phyloP scores from a whole-genome alignment of 805 yeast species.

The Blastobotrys terrestris region DNA sequence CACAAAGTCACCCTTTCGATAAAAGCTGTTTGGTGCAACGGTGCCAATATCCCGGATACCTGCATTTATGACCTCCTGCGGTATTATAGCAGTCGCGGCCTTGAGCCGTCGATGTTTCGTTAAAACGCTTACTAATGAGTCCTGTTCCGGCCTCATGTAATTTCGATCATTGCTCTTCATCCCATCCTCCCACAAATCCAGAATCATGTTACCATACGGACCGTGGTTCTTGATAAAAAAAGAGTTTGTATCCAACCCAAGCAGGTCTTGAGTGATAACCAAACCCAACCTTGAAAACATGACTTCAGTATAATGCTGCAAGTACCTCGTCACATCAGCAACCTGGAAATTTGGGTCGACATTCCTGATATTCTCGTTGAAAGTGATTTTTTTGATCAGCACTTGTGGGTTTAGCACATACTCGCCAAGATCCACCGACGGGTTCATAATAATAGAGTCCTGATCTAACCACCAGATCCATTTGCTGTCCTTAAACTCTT shows the following conservation, averaged over 20 bases:
- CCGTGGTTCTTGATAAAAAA: slow-evolving; percentile 21
- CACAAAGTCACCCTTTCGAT: slow-evolving; percentile 24
- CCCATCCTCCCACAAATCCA: slow-evolving; percentile 26
- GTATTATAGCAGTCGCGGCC: slow-evolving; percentile 25
- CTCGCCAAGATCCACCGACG: slow-evolving; percentile 22
- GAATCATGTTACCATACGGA: slow-evolving; percentile 18
- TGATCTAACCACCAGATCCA: slow-evolving; percentile 36
- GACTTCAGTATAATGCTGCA: slow-evolving; percentile 9
- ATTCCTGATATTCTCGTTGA: slow-evolving; percentile 18
- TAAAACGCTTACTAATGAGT: slow-evolving; percentile 18
- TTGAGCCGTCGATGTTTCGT: slow-evolving; percentile 17
- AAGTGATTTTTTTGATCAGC: slow-evolving; percentile 21
- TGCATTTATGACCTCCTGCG: slow-evolving; percentile 28
- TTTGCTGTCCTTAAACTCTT: slow-evolving; percentile 27
- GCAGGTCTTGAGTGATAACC: slow-evolving; percentile 25
- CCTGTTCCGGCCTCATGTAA: slow-evolving; percentile 23
- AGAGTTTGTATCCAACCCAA: slow-evolving; percentile 31
- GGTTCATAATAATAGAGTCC: slow-evolving; percentile 31
- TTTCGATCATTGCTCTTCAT: slow-evolving; percentile 8
- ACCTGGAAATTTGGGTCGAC: slow-evolving; percentile 10
- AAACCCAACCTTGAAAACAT: slow-evolving; percentile 22
- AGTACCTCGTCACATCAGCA: slow-evolving; percentile 6
- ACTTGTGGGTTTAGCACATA: slow-evolving; percentile 26
- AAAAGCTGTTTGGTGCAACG: slow-evolving; percentile 3
- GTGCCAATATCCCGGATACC: neutral